A percentile compares a stretch with the other conserved stretches of the same genome.
Evolutionary conservation across 495 filamentous ascomycete species (phyloP).

Genomic region (Xylaria venustula): DNA sequence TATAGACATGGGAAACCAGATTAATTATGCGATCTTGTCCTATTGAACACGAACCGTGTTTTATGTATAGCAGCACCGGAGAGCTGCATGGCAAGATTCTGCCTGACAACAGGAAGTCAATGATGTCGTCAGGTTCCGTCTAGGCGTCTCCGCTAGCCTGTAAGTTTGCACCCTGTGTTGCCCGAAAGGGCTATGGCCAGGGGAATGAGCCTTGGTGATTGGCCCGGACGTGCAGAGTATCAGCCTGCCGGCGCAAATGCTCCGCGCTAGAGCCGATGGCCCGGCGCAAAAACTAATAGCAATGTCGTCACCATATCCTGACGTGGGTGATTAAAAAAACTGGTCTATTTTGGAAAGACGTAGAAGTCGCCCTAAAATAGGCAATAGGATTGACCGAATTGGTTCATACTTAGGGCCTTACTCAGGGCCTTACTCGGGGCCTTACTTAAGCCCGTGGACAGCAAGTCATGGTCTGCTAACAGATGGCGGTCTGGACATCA

Average conservation of each 20-base stretch:
- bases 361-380: neutral
- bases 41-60: no score
- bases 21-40: no score
- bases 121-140: slow-evolving; percentile 3
- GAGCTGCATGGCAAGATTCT: no score
- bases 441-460: no score
- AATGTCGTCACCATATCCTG: neutral
- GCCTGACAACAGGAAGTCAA: no score
- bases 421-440: neutral
- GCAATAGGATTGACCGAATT: neutral
- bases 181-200: neutral
- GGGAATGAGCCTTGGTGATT: neutral
- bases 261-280: neutral
- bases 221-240: neutral
- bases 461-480: no score
- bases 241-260: slow-evolving; percentile 6
- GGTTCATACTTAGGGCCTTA: no score
- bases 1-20: no score
- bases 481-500: no score
- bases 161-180: no score
- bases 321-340: neutral
- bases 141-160: neutral
- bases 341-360: no score
- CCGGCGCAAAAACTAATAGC: neutral
- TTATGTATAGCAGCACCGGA: no score